These are phyloP conservation scores for Yamadazyma sp. DNA, from an alignment of 805 yeast species.

Conservation along the genomic window DNA sequence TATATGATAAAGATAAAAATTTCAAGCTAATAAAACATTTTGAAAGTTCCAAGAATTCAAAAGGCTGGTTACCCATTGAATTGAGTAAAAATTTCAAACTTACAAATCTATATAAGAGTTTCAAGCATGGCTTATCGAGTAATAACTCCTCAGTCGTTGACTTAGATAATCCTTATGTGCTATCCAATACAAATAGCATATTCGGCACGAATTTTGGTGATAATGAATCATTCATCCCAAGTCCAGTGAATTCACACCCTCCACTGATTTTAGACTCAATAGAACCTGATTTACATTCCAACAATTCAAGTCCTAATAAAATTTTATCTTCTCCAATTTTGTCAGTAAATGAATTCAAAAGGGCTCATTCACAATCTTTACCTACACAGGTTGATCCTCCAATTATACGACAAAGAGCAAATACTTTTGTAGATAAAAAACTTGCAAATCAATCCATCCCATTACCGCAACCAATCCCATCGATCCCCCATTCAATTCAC, in stretches of 20 bases:
- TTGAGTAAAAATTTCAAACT: conserved; percentile 29
- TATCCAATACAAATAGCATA: too few species aligned
- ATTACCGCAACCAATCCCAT: conserved; percentile 1
- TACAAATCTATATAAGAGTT: conserved; percentile 20
- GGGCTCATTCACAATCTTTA: conserved; percentile 33
- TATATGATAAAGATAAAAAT: conserved; percentile 7
- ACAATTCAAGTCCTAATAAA: conserved; percentile 18
- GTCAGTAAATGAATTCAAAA: conserved; percentile 23
- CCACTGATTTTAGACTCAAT: conserved; percentile 2
- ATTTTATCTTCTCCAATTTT: conserved; percentile 30
- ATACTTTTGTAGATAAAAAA: conserved; percentile 9
- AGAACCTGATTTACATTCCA: neutral
- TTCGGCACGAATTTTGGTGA: too few species aligned
- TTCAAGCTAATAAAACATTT: conserved; percentile 16
- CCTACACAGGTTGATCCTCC: conserved; percentile 25
- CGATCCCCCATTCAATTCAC: conserved; percentile 13
- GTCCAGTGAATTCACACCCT: neutral
- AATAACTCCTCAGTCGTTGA: too few species aligned
- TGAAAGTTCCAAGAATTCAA: conserved; percentile 21
- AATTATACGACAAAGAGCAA: conserved; percentile 13
- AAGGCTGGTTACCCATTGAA: conserved; percentile 34
- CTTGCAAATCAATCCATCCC: conserved; percentile 2
- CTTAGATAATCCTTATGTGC: too few species aligned
- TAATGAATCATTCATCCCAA: too few species aligned
- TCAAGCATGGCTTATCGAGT: too few species aligned